Conservation (phyloP, 1,284 basidiomycete genomes). For the Boletus sp. region DNA sequence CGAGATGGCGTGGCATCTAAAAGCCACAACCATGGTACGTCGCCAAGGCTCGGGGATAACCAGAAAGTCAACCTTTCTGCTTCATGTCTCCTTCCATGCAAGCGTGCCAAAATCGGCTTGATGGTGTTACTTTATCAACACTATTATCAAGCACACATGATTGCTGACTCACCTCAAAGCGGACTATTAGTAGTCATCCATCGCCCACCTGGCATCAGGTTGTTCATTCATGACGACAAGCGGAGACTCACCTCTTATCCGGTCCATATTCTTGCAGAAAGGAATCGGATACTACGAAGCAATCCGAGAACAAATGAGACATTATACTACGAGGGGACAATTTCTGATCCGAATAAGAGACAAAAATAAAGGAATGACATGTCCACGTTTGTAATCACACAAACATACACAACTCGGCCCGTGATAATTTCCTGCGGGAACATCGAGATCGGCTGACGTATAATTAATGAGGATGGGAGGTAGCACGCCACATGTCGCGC, state of each 20-base stretch:
- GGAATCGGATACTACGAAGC: background rate
- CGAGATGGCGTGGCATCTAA: background rate
- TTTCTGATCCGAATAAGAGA: conserved; percentile 11
- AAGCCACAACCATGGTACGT: background rate
- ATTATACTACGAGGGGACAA: conserved; percentile 9
- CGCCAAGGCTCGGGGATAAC: background rate
- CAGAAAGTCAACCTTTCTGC: background rate
- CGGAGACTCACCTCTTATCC: conserved; percentile 15
- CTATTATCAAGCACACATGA: background rate
- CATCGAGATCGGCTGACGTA: conserved; percentile 11
- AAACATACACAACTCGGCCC: conserved; percentile 13
- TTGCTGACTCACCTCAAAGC: conserved; percentile 20
- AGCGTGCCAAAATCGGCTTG: too few species aligned
- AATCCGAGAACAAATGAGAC: conserved; percentile 4
- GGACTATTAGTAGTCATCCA: background rate
- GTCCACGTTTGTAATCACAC: conserved; percentile 15
- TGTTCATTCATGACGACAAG: background rate
- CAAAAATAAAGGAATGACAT: conserved; percentile 14
- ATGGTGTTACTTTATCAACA: conserved; percentile 4
- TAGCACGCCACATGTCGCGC: conserved; percentile 16
- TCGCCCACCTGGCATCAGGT: background rate
- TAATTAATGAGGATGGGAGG: conserved; percentile 13
- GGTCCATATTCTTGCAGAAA: background rate
- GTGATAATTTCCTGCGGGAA: conserved; percentile 17
- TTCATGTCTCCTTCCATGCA: too few species aligned